Evolutionary conservation across 495 filamentous ascomycete species (phyloP), one percentile per base, ranked within the genome.

Genomic region (Pseudomonodictys pantanalensis): DNA sequence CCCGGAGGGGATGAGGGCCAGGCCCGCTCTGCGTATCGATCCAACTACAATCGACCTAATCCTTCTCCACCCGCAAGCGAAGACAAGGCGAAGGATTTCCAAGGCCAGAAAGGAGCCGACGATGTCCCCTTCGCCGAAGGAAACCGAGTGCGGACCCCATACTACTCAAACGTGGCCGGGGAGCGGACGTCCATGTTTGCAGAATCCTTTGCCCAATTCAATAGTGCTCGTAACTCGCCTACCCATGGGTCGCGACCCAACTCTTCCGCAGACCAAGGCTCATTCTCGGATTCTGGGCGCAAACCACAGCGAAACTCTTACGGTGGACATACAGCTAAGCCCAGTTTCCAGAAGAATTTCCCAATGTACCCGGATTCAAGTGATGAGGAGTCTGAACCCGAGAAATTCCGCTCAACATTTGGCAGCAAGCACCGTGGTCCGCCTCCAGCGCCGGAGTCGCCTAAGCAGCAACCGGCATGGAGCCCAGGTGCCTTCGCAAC

Each of bases 51-150:
- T 12, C 50, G 58, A 6, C 41, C 62, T 23, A 39, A 23, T 25
- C 61, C 58, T n/a, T 58, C 59, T 15, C 58, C 69, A 11, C 72
- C 76, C 9, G 72, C 79, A 20, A 76, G 79, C 20, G 66, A 77
- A 28, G 77, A 81, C 60, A 78, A 79, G 1, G 56, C 79, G 41
- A 72, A 70, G 32, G 72, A 78, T 47, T 78, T 51, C 48, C 50
- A 48, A 22, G 32, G 28, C 6, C 55, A 57, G 56, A 32, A 10
- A 33, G 45, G 23, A 10, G 30, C 33, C n/a, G 41, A 47, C 7
- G 32, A 68, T 46, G 45, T 60, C 0, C 65, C 55, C 11, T 65
- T 45, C 45, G 32, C 49, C 0, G 60, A 68, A 30, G 61, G 23
- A 10, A 57, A 58, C 24, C 61, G 62, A 28, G 50, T 52, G 41